A percentile compares a stretch with the other conserved stretches of the same genome.
Evolutionary conservation across 139 green algal species (phyloP).

Genomic region (Zygnema circumcarinatum): DNA sequence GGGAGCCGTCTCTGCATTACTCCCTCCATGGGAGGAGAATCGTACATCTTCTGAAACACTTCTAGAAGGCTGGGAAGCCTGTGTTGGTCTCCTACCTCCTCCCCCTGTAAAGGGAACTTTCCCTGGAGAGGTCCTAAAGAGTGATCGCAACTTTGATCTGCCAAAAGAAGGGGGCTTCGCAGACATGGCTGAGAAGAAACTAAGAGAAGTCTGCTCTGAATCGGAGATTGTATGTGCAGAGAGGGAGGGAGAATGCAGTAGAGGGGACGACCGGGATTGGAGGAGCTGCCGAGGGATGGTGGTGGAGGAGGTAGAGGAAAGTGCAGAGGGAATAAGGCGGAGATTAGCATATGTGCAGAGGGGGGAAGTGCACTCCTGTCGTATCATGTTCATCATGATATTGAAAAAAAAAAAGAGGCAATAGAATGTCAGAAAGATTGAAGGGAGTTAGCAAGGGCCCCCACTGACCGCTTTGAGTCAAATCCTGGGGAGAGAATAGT

Average conservation of each 20-base stretch:
- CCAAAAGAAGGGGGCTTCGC: background rate
- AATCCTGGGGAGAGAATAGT: no score
- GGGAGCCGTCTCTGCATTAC: background rate
- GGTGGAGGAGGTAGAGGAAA: conserved; percentile 12
- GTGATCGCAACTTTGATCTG: background rate
- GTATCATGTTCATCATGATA: no score
- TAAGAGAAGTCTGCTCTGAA: no score
- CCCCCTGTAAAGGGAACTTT: no score
- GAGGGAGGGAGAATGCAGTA: background rate
- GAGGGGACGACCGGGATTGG: background rate
- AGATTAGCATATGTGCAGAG: background rate
- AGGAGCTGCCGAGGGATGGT: background rate
- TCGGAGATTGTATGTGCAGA: background rate
- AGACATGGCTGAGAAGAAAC: no score
- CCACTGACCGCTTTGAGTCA: no score
- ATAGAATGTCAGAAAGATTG: no score
- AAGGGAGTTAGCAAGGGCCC: no score
- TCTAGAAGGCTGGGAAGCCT: background rate
- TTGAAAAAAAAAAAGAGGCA: no score
- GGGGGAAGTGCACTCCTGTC: background rate
- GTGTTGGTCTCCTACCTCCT: no score
- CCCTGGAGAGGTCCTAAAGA: background rate
- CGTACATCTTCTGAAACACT: background rate
- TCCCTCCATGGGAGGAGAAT: background rate
- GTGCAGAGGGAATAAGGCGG: background rate